Evolutionary conservation across 208 protist species (phyloP), one percentile per base, ranked within the genome.

Genomic region (Herpetomonas tarakana): DNA sequence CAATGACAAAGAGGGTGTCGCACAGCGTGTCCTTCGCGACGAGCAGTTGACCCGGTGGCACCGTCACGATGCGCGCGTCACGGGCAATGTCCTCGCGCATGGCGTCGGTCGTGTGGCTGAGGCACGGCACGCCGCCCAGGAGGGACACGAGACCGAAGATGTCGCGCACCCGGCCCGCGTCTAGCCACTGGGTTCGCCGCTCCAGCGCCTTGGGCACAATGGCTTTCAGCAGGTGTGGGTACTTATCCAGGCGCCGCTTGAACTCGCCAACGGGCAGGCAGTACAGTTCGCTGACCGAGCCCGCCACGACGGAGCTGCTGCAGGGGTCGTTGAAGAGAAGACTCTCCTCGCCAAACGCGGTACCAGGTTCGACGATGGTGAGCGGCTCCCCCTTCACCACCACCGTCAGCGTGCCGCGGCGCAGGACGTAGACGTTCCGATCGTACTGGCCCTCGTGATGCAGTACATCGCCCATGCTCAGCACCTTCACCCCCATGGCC

Each of bases 401-500:
- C 22, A 82, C 61, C 3, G 71, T 81, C 25, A 93, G 59, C 38
- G 68, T 72, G 18, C 89, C 89, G 35, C 89, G 78, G 2, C 89
- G 89, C 45, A 96, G 71, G 25, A 96, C 62, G 64, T 92, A 92
- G 22, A 96, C 83, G 57, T 91, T 88, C 0, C 79, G 78, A 62
- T 75, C 64, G 67, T 76, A 67, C 24, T 68, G 63, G 0, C 86
- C 89, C 54, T 91, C 89, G 30, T 80, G 72, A 57, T 76, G 83
- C 12, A 96, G 58, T 3, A 80, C 81, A 16, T 96, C 89, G 52
- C 86, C 86, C 1, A 89, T 72, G 44, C 71, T 76, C 26, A 93
- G 67, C n/a, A 85, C 75, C 49, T 72, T 76, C 35, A 89, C 78
- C 27, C 80, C 70, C 78, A 93, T 91, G 26, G 69, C 55, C 2